A percentile compares a stretch with the other conserved stretches of the same genome.
Evolutionary conservation across 139 green algal genomes (phyloP).

Genomic region (Chlorella sp.): DNA sequence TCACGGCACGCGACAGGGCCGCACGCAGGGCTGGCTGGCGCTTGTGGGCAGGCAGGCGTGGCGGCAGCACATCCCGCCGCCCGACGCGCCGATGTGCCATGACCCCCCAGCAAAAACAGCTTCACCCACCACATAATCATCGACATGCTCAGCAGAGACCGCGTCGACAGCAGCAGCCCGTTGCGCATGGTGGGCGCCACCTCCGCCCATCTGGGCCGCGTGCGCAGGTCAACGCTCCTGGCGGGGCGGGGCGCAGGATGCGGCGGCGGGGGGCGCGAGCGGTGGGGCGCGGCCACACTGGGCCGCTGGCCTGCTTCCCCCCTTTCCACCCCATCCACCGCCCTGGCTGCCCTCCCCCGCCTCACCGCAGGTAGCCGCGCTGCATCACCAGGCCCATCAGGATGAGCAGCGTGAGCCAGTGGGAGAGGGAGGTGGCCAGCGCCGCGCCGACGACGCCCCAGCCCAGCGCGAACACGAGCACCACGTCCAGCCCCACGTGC

Average conservation of each 20-base stretch:
- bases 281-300: too few relatives aligned
- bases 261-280: background rate
- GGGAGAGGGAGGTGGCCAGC: conserved; percentile 65
- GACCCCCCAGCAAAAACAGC: too few relatives aligned
- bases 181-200: conserved; percentile 37
- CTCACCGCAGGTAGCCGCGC: conserved; percentile 26
- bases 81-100: too few relatives aligned
- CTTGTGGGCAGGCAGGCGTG: too few relatives aligned
- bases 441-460: conserved; percentile 67
- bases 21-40: too few relatives aligned
- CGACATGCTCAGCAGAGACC: conserved; percentile 40
- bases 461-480: conserved; percentile 54
- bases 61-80: too few relatives aligned
- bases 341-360: background rate
- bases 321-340: background rate
- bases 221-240: conserved; percentile 31
- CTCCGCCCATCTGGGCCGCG: conserved; percentile 15
- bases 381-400: conserved; percentile 39
- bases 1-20: too few relatives aligned
- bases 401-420: conserved; percentile 46
- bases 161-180: conserved; percentile 33
- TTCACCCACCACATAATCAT: conserved; percentile 37
- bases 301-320: background rate
- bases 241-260: background rate
- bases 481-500: conserved; percentile 46